Percentiles rank a stretch among this genome's conserved stretches.
Conservation (phyloP, 2,329 filamentous ascomycete species). For the Celoporthe dispersa region DNA sequence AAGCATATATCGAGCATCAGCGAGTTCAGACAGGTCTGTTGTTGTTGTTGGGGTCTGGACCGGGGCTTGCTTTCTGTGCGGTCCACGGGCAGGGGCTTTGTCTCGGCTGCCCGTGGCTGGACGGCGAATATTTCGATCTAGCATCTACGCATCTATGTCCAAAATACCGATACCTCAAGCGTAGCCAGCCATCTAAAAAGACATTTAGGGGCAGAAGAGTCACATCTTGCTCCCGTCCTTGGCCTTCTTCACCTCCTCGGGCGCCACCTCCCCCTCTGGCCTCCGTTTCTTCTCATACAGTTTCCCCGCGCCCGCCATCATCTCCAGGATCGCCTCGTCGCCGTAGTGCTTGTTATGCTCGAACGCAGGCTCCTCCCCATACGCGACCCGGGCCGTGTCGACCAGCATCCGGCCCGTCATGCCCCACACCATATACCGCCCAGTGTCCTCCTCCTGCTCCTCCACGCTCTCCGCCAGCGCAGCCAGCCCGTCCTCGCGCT, state of each 20-base stretch:
- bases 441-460: slow-evolving; percentile 50
- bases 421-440: slow-evolving; percentile 85
- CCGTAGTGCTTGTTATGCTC: slow-evolving; percentile 65
- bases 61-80: not conserved
- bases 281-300: slow-evolving; percentile 51
- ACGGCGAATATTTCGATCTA: not conserved
- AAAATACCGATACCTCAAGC: slow-evolving; percentile 14
- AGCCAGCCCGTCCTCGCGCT: slow-evolving; percentile 46
- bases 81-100: not conserved
- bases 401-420: slow-evolving; percentile 93
- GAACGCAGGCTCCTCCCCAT: slow-evolving; percentile 81
- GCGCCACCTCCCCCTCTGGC: slow-evolving; percentile 37
- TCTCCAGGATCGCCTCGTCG: slow-evolving; percentile 56
- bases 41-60: not conserved
- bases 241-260: slow-evolving; percentile 43
- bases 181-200: slow-evolving; percentile 13
- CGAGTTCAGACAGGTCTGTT: not conserved
- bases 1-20: not conserved
- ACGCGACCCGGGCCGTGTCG: slow-evolving; percentile 84
- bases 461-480: slow-evolving; percentile 50
- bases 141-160: not conserved
- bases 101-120: not conserved
- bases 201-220: not conserved
- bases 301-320: slow-evolving; percentile 49
- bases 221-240: slow-evolving; percentile 45